phyloP scores from a whole-genome alignment of 345 rosid species.

The Populus tremula region DNA sequence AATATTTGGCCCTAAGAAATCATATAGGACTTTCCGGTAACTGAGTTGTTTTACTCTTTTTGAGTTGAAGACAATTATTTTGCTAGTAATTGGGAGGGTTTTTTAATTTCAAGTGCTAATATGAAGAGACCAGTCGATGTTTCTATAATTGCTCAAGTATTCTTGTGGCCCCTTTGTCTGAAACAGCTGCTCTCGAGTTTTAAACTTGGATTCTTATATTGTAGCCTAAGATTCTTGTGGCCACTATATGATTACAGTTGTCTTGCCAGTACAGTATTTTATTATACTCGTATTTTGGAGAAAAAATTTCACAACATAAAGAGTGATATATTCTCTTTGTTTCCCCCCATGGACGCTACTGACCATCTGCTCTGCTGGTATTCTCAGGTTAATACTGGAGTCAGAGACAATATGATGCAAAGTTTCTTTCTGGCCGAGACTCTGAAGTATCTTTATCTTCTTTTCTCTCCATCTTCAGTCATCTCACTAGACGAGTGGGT shows the following conservation, averaged over 20 bases:
- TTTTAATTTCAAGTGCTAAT: not conserved
- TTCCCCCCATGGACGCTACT: not conserved
- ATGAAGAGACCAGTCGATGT: not conserved
- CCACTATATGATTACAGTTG: not conserved
- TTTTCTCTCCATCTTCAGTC: constrained; percentile 78
- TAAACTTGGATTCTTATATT: not conserved
- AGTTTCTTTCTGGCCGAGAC: constrained; percentile 98
- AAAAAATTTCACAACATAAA: not conserved
- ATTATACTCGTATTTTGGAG: not conserved
- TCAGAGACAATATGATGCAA: constrained; percentile 93
- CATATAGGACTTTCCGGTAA: not conserved
- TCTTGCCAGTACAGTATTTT: not conserved
- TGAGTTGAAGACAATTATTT: not conserved
- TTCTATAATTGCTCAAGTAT: not conserved
- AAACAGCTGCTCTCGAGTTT: not conserved
- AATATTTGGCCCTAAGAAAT: not conserved
- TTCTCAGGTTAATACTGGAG: constrained; percentile 74
- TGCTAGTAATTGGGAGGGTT: not conserved
- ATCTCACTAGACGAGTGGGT: constrained; percentile 96
- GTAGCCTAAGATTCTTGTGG: not conserved
- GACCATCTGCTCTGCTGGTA: not conserved
- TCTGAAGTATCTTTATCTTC: constrained; percentile 80
- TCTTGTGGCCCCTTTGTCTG: not conserved
- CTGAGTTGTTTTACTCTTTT: not conserved
- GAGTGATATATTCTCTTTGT: not conserved